A percentile compares a stretch with the other conserved stretches of the same genome.
Evolutionary conservation across 1,284 basidiomycete species (phyloP).

Genomic region (Inonotus obliquus): DNA sequence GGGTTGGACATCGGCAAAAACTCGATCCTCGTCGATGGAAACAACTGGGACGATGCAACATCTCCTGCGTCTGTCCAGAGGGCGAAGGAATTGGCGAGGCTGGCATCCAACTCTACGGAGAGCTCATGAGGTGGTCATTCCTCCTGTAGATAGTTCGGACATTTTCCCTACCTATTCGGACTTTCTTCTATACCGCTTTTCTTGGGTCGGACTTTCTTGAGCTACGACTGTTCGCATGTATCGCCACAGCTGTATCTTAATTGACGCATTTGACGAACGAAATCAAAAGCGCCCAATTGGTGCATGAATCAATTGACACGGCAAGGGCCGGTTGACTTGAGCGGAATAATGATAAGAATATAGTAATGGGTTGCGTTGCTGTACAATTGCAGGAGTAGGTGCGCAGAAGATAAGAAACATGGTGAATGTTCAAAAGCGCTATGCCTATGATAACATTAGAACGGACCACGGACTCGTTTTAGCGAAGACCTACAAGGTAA

Average conservation of each 20-base stretch:
- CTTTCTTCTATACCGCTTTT: background rate
- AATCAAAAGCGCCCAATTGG: background rate
- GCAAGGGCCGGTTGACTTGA: no score
- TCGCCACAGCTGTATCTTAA: background rate
- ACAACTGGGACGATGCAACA: slow-evolving; percentile 23
- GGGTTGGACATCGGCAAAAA: slow-evolving; percentile 22
- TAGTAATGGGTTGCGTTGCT: background rate
- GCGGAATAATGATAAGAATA: background rate
- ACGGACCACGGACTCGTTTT: background rate
- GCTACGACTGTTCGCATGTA: background rate
- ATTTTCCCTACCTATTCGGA: background rate
- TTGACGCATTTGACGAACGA: background rate
- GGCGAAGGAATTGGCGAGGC: slow-evolving; percentile 9
- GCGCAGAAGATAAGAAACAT: background rate
- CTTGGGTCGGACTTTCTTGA: background rate
- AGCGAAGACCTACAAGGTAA: slow-evolving; percentile 14
- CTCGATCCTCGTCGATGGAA: slow-evolving; percentile 19
- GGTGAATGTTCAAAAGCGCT: background rate
- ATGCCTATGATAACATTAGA: slow-evolving; percentile 1
- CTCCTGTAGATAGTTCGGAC: slow-evolving; percentile 3
- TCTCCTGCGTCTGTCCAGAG: slow-evolving; percentile 21
- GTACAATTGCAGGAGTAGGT: background rate
- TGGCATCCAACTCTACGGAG: slow-evolving; percentile 25
- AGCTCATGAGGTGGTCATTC: slow-evolving; percentile 8
- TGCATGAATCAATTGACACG: no score